Conservation (phyloP, 2,329 filamentous ascomycete genomes). For the Botryotinia calthae region DNA sequence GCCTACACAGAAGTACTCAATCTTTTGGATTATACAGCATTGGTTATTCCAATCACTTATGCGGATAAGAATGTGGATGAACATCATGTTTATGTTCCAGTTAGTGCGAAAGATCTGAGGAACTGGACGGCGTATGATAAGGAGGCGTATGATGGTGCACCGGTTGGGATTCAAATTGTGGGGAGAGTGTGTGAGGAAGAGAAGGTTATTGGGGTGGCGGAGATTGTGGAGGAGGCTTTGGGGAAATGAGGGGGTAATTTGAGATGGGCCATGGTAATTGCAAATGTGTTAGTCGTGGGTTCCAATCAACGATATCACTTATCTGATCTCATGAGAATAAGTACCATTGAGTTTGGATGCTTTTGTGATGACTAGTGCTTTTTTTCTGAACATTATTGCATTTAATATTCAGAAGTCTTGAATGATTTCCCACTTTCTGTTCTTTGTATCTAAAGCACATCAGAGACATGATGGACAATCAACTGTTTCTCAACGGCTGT, state of each 20-base stretch:
- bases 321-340: too few species aligned
- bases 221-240: conserved; percentile 31
- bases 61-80: conserved; percentile 42
- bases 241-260: neutral
- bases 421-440: neutral
- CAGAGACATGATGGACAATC: neutral
- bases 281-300: too few species aligned
- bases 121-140: conserved; percentile 49
- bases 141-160: conserved; percentile 44
- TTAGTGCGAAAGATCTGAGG: conserved; percentile 44
- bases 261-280: too few species aligned
- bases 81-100: conserved; percentile 40
- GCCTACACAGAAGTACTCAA: conserved; percentile 61
- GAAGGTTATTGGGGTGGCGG: conserved; percentile 46
- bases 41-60: conserved; percentile 55
- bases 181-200: conserved; percentile 54
- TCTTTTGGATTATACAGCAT: conserved; percentile 58
- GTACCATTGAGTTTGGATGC: neutral
- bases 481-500: neutral
- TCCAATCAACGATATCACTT: neutral
- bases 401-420: neutral
- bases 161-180: conserved; percentile 54
- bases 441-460: neutral
- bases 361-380: neutral
- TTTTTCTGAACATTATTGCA: neutral